A percentile compares a stretch with the other conserved stretches of the same genome.
Conservation (phyloP, 495 filamentous ascomycete species). For the Aspergillus hancockii region DNA sequence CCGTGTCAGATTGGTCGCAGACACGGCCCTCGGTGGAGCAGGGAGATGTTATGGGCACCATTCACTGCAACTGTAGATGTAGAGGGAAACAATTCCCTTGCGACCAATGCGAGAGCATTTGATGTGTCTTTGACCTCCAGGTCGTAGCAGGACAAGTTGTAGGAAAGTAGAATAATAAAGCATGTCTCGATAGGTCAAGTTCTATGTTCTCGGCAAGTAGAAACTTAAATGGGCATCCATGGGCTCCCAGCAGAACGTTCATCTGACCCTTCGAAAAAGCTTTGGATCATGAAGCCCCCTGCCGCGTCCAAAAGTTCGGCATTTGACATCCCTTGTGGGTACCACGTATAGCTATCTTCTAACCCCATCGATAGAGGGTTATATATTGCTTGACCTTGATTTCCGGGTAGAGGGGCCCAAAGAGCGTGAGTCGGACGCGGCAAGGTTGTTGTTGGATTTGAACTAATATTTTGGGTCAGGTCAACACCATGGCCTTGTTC, state of each 20-base stretch:
- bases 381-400: constrained; percentile 1
- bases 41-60: too few species aligned
- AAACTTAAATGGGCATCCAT: constrained; percentile 11
- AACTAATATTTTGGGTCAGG: not conserved
- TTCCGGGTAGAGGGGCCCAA: not conserved
- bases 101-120: too few species aligned
- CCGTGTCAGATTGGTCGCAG: too few species aligned
- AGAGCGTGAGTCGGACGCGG: not conserved
- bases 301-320: constrained; percentile 25
- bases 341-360: constrained; percentile 13
- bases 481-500: constrained; percentile 9
- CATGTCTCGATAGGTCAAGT: too few species aligned
- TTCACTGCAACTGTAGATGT: too few species aligned
- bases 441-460: not conserved
- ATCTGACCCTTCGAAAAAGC: constrained; percentile 20
- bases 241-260: constrained; percentile 6
- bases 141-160: too few species aligned
- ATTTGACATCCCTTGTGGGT: constrained; percentile 18
- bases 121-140: too few species aligned
- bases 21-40: too few species aligned
- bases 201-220: not conserved
- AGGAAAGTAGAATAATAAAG: too few species aligned
- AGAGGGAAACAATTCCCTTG: too few species aligned
- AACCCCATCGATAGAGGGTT: constrained; percentile 16
- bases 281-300: constrained; percentile 28